These are phyloP conservation scores for Kokia cookei DNA, from an alignment of 441 rosid genomes.

Conservation along the genomic window DNA sequence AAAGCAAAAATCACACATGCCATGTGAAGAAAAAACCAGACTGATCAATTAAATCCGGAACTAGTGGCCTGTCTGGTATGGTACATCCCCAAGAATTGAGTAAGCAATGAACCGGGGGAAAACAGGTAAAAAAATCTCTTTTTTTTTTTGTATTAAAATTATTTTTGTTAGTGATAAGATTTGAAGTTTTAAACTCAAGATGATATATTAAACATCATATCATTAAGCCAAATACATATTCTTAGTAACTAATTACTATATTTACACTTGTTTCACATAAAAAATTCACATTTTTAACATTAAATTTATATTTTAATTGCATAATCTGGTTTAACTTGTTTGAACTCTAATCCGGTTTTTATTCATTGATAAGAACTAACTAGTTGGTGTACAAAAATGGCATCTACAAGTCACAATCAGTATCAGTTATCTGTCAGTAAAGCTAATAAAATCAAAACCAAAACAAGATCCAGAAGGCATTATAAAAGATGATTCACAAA, in stretches of 20 bases:
- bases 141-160: not conserved
- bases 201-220: not conserved
- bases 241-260: not conserved
- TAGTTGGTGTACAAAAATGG: not conserved
- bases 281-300: too few species aligned
- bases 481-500: not conserved
- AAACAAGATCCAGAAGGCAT: not conserved
- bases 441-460: not conserved
- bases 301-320: too few species aligned
- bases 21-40: not conserved
- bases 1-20: not conserved
- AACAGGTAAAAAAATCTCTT: not conserved
- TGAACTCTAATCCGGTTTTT: not conserved
- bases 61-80: not conserved
- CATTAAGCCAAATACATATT: not conserved
- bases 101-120: not conserved
- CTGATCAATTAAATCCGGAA: not conserved
- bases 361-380: not conserved
- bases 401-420: not conserved
- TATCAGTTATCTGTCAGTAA: not conserved
- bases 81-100: not conserved
- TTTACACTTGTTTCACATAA: too few species aligned
- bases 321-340: not conserved
- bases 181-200: not conserved
- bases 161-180: not conserved